A percentile compares a stretch with the other conserved stretches of the same genome.
phyloP scores from a whole-genome alignment of 306 rosid species.

The Oemleria cerasiformis region DNA sequence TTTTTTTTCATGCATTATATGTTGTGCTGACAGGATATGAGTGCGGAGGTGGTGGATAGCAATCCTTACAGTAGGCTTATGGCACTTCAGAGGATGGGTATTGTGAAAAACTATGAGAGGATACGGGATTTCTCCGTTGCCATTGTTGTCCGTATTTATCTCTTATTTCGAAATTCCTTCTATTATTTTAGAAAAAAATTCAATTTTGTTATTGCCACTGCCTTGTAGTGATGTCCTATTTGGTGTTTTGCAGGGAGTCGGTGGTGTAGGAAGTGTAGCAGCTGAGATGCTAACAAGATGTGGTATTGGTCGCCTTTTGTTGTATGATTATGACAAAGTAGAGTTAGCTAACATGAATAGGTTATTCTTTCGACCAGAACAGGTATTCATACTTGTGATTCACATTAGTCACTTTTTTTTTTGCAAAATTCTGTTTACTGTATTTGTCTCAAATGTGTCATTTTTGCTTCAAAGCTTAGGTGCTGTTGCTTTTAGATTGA shows the following conservation, averaged over 20 bases:
- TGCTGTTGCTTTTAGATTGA: conserved; percentile 15
- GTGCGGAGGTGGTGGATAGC: conserved; percentile 93
- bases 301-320: conserved; percentile 93
- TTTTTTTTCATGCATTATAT: conserved; percentile 12
- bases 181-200: not conserved
- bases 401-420: conserved; percentile 11
- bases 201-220: not conserved
- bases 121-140: conserved; percentile 94
- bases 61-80: conserved; percentile 96
- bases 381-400: conserved; percentile 41
- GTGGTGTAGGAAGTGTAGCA: conserved; percentile 99
- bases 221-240: conserved; percentile 5
- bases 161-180: conserved; percentile 31
- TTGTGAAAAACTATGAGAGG: conserved; percentile 87
- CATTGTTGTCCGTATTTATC: conserved; percentile 82
- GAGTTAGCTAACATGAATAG: conserved; percentile 99
- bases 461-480: conserved; percentile 12
- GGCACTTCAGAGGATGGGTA: conserved; percentile 99
- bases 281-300: conserved; percentile 99
- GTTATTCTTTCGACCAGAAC: conserved; percentile 96
- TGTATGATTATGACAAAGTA: conserved; percentile 97
- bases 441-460: conserved; percentile 2
- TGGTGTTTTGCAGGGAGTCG: conserved; percentile 62
- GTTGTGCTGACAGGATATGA: conserved; percentile 76
- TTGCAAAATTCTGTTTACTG: not conserved